Conservation (phyloP, 2,329 filamentous ascomycete genomes). For the Amesomyces nigricolor region DNA sequence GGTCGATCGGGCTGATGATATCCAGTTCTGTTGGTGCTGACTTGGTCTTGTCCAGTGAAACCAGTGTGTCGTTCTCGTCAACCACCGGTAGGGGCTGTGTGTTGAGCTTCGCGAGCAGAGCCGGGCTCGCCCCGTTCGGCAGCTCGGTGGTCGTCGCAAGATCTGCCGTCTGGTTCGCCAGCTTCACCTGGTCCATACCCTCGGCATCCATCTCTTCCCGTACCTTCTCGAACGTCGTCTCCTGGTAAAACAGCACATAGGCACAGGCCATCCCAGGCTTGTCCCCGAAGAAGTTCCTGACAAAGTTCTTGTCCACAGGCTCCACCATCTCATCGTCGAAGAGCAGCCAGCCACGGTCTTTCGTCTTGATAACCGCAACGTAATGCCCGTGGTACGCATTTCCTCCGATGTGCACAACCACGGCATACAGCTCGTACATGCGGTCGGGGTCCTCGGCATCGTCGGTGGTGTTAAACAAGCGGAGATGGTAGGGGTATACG, state of each 20-base stretch:
- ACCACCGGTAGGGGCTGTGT: conserved; percentile 44
- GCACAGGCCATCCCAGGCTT: conserved; percentile 86
- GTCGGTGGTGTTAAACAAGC: conserved; percentile 95
- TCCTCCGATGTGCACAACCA: conserved; percentile 94
- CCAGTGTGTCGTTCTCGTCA: conserved; percentile 48
- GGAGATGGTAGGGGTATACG: conserved; percentile 92
- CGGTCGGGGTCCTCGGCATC: conserved; percentile 90
- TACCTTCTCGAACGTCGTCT: conserved; percentile 66
- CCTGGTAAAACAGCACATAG: conserved; percentile 96
- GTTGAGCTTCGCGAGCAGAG: conserved; percentile 44
- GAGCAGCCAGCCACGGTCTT: conserved; percentile 89
- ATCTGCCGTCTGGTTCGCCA: conserved; percentile 52
- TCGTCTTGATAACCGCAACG: conserved; percentile 94
- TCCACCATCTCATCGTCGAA: conserved; percentile 99
- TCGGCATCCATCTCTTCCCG: conserved; percentile 79
- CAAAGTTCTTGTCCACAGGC: conserved; percentile 92
- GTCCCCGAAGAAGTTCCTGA: conserved; percentile 95
- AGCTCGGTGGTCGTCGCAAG: conserved; percentile 46
- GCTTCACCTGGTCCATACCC: conserved; percentile 56
- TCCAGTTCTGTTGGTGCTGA: conserved; percentile 50
- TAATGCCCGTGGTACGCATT: conserved; percentile 98
- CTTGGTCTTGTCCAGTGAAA: conserved; percentile 58
- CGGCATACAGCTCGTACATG: conserved; percentile 92
- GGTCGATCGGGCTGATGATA: conserved; percentile 19
- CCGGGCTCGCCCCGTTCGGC: conserved; percentile 37